Evolutionary conservation across 345 rosid genomes (phyloP), one percentile per base, ranked within the genome.

Genomic region (Brassica carinata): DNA sequence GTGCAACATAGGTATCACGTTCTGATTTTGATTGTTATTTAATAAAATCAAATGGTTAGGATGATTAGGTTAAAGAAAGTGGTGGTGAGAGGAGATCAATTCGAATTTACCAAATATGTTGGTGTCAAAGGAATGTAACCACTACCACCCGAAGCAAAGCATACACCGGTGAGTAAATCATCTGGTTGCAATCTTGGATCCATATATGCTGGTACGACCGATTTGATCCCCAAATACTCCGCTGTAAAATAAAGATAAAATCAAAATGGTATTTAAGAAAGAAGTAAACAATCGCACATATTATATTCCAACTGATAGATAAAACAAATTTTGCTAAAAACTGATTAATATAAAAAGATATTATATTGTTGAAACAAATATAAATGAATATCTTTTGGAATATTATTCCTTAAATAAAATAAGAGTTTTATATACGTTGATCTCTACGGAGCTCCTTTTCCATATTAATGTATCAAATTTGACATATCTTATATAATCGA

Each of bases 131-230:
- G 68, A 29, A 29, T 29, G 68, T 64, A 30, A 31, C 68, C 68
- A 64, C 68, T 64, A 64, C 68, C 68, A 64, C 68, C 68, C 40
- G 68, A 64, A 30, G 68, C 68, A 31, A 30, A 64, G 40, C 40
- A 30, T 30, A 64, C 68, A 7, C 68, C 68, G 40, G 68, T 64
- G 43, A 64, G 68, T 30, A 64, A 31, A 14, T 64, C 68, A 14
- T 64, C 40, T 64, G 40, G 23, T 64, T 30, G 68, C 19, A 64
- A 30, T 30, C 0, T 31, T 31, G 68, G 40, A 31, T 64, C 68
- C 40, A 64, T 30, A 64, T 64, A 64, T 64, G 68, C 68, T 4
- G 40, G 68, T 31, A 64, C 40, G 5, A 30, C 11, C 23, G 19
- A 3, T 64, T 64, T 64, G 31, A 64, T 30, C 18, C 68, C 68